Conservation (phyloP, 352 stramenopile species). For the Halophytophthora batemanensis region DNA sequence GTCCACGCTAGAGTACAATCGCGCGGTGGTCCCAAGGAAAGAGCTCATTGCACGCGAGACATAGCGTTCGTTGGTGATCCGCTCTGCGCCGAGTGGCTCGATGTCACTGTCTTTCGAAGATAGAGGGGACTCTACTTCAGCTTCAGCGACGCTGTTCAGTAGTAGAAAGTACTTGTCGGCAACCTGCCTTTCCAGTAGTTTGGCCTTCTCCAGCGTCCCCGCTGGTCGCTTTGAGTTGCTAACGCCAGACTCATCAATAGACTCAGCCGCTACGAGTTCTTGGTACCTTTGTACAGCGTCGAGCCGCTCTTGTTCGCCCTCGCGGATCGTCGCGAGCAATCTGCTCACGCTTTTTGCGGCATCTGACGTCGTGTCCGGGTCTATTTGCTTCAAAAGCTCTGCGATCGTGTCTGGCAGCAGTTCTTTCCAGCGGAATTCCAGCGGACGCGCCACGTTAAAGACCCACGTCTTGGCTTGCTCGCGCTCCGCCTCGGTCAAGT, state of each 20-base stretch:
- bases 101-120: background rate
- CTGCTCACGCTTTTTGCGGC: slow-evolving; percentile 8
- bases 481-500: slow-evolving; percentile 45
- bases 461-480: slow-evolving; percentile 10
- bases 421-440: slow-evolving; percentile 44
- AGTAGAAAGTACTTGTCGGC: slow-evolving; percentile 36
- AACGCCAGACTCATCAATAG: background rate
- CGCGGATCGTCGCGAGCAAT: slow-evolving; percentile 17
- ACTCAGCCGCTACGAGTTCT: slow-evolving; percentile 9
- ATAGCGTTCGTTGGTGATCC: slow-evolving; percentile 48
- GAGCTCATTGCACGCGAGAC: slow-evolving; percentile 31
- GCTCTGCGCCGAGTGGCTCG: background rate
- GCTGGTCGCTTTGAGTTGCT: slow-evolving; percentile 4
- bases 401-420: slow-evolving; percentile 47
- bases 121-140: background rate
- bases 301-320: slow-evolving; percentile 18
- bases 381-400: slow-evolving; percentile 13
- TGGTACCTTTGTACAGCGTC: slow-evolving; percentile 4
- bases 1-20: slow-evolving; percentile 27
- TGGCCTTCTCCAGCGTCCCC: slow-evolving; percentile 22
- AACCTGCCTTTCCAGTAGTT: slow-evolving; percentile 20
- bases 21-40: slow-evolving; percentile 31
- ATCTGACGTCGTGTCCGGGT: background rate
- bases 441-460: slow-evolving; percentile 27
- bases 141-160: background rate